Evolutionary conservation across 1,139 yeast species (phyloP).

Genomic region (Nakaseomyces nivariensis): DNA sequence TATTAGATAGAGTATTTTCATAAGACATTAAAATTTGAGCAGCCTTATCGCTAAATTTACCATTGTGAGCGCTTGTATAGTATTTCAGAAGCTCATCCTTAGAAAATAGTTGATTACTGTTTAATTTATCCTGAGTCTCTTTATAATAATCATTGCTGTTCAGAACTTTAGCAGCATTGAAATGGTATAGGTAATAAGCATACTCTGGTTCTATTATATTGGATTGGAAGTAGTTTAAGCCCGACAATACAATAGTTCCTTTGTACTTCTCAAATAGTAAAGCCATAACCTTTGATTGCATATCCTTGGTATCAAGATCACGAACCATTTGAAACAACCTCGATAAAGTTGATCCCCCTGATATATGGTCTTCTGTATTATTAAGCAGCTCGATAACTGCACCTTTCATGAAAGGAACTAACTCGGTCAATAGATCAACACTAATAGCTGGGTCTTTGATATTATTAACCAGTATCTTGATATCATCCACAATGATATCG

Average conservation of each 20-base stretch:
- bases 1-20: conserved; percentile 13
- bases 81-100: conserved; percentile 24
- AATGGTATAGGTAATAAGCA: conserved; percentile 24
- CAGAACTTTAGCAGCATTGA: conserved; percentile 23
- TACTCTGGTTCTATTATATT: conserved; percentile 13
- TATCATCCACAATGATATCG: conserved; percentile 16
- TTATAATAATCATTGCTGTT: conserved; percentile 20
- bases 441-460: conserved; percentile 18
- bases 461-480: conserved; percentile 16
- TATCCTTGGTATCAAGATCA: conserved; percentile 9
- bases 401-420: conserved; percentile 15
- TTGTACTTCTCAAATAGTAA: conserved; percentile 21
- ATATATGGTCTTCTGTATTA: conserved; percentile 17
- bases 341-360: conserved; percentile 16
- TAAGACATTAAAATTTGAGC: conserved; percentile 20
- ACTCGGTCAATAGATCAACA: conserved; percentile 22
- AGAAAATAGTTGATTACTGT: conserved; percentile 14
- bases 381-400: conserved; percentile 12
- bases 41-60: conserved; percentile 24
- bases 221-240: conserved; percentile 23
- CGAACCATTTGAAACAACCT: conserved; percentile 18
- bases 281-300: conserved; percentile 15
- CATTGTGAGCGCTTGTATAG: conserved; percentile 24
- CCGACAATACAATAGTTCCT: conserved; percentile 23
- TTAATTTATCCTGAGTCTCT: conserved; percentile 17